Evolutionary conservation across 331 rosid genomes (phyloP), one percentile per base, ranked within the genome.

Genomic region (Quercus lobata): DNA sequence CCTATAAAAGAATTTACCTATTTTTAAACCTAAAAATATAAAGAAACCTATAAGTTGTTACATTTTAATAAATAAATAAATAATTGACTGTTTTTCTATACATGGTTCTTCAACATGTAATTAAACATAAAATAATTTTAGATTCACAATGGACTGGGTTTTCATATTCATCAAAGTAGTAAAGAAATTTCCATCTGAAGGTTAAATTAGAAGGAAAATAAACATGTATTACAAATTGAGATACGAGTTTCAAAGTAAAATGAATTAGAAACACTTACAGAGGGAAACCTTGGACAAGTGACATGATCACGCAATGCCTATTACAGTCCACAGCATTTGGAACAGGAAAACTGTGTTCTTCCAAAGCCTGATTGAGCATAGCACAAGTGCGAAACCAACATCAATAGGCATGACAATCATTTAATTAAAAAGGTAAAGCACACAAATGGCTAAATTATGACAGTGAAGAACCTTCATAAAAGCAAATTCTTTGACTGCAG

Each of bases 281-380:
- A 68, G 97, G 90, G 80, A 87, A 93, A 71, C 97, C 97, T 82
- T 90, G 93, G 83, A 93, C 90, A 1, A 91, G 93, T 78, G 97
- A 93, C 97, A 93, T 93, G 72, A 91, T 63, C 49, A 93, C 91
- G 78, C 97, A 91, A 85, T 93, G 97, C 80, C 97, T 90, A 72
- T 93, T 93, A 34, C 88, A 84, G 71, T 91, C 97, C 22, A 93
- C 68, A 37, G 93, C 97, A 65, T 77, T 84, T 37, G 94, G 97
- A 91, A 91, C 97, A 78, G 97, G 90, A 75, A 93, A 93, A 34
- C 80, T 81, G 49, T 91, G 93, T 74, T 92, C 89, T 84, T 87
- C 88, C 86, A 93, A 83, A 73, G 97, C 97, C 97, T 92, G 82
- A 29, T 73, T 87, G 80, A 81, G 82, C 44, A 83, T 52, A 83